phyloP scores from a whole-genome alignment of 2,329 filamentous ascomycete genomes.

The Purpureocillium lavendulum region DNA sequence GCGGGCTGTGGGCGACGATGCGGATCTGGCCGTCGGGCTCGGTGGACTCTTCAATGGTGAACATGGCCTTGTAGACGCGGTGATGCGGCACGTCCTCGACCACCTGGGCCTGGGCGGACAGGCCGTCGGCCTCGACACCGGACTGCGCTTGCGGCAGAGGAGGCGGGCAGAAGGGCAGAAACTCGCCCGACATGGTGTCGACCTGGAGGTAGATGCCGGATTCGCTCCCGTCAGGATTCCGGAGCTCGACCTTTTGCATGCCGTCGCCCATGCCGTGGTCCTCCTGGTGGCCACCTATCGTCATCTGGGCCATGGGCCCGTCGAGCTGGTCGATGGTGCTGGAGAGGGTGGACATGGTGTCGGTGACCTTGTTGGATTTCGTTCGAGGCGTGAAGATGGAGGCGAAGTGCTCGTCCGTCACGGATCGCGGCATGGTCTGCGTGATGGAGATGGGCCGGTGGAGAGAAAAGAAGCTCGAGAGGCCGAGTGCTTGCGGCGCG shows the following conservation, averaged over 20 bases:
- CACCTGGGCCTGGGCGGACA: conserved; percentile 20
- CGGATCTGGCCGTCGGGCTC: conserved; percentile 51
- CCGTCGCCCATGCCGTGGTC: conserved; percentile 35
- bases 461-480: conserved; percentile 92
- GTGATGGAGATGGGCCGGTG: conserved; percentile 90
- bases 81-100: conserved; percentile 33
- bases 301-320: conserved; percentile 46
- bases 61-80: conserved; percentile 54
- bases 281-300: conserved; percentile 31
- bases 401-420: conserved; percentile 69
- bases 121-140: conserved; percentile 27
- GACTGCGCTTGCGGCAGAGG: conserved; percentile 61
- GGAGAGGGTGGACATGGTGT: conserved; percentile 61
- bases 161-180: conserved; percentile 79
- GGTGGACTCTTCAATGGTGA: conserved; percentile 59
- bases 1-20: conserved; percentile 52
- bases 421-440: conserved; percentile 64
- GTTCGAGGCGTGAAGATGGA: conserved; percentile 64
- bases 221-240: conserved; percentile 47
- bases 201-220: conserved; percentile 57
- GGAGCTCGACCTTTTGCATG: conserved; percentile 42
- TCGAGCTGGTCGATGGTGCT: conserved; percentile 52
- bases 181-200: conserved; percentile 59
- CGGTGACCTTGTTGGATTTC: conserved; percentile 41
- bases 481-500: conserved; percentile 58